Percentiles rank a stretch among this genome's conserved stretches.
These are phyloP conservation scores for Zygotorulaspora sp. DNA, from an alignment of 805 yeast genomes.

Conservation along the genomic window DNA sequence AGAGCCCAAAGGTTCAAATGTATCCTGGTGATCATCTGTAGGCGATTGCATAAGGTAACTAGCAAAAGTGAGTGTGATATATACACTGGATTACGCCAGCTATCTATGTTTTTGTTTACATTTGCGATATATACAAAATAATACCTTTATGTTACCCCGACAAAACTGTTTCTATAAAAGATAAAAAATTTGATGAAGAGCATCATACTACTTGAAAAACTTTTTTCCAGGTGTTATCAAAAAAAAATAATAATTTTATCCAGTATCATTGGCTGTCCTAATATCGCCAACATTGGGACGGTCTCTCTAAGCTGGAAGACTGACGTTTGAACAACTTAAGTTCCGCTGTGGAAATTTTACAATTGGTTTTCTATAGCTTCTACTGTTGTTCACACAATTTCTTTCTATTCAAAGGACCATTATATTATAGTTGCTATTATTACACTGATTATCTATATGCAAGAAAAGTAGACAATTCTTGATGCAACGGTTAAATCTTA, in stretches of 20 bases:
- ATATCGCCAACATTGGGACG: conserved; percentile 23
- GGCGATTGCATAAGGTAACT: conserved; percentile 6
- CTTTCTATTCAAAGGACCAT: neutral
- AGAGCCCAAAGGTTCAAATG: conserved; percentile 2
- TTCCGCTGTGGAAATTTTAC: conserved; percentile 22
- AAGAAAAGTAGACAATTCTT: neutral
- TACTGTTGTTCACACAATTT: conserved; percentile 27
- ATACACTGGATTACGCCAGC: too few relatives aligned
- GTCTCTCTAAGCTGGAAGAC: conserved; percentile 33
- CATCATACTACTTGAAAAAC: too few relatives aligned
- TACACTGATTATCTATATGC: conserved; percentile 1
- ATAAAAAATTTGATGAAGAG: too few relatives aligned
- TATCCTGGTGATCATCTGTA: conserved; percentile 2
- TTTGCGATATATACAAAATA: neutral
- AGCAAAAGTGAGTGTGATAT: too few relatives aligned
- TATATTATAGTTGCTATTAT: neutral
- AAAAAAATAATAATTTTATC: conserved; percentile 10
- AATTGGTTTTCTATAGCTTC: conserved; percentile 20
- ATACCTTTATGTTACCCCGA: conserved; percentile 1
- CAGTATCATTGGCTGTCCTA: conserved; percentile 31
- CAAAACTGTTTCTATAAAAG: neutral
- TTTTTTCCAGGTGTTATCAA: too few relatives aligned
- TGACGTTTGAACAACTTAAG: conserved; percentile 24
- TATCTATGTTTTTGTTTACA: too few relatives aligned
- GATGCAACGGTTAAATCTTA: neutral